Conservation (phyloP, 148 eudicot genomes). For the Pouteria glomerata region DNA sequence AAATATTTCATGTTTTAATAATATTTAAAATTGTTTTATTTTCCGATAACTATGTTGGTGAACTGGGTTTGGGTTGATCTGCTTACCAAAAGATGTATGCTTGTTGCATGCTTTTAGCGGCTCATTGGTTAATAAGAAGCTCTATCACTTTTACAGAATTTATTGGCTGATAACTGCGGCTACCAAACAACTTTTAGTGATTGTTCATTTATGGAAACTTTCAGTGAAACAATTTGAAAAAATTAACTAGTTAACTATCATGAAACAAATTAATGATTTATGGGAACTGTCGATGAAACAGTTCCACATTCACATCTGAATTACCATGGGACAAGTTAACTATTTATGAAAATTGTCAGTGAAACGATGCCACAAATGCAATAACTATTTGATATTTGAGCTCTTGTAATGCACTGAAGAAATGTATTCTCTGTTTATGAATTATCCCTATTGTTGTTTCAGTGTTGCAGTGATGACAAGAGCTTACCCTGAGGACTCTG, state of each 20-base stretch:
- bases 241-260: not conserved
- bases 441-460: constrained; percentile 19
- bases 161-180: not conserved
- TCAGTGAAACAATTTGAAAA: not conserved
- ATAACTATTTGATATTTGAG: too few relatives aligned
- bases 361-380: not conserved
- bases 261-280: not conserved
- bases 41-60: not conserved
- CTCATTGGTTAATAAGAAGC: not conserved
- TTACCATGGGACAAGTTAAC: too few relatives aligned
- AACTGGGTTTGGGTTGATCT: not conserved
- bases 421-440: not conserved
- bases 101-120: not conserved
- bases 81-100: not conserved
- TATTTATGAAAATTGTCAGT: not conserved
- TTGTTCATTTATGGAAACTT: not conserved
- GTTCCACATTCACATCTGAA: not conserved
- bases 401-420: not conserved
- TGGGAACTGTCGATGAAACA: not conserved
- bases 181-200: not conserved
- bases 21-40: not conserved
- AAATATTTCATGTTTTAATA: not conserved
- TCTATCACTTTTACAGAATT: not conserved
- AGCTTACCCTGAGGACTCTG: constrained; percentile 65
- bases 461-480: constrained; percentile 98